phyloP scores from a whole-genome alignment of 352 stramenopile species.

The Phytopythium mirpurense region DNA sequence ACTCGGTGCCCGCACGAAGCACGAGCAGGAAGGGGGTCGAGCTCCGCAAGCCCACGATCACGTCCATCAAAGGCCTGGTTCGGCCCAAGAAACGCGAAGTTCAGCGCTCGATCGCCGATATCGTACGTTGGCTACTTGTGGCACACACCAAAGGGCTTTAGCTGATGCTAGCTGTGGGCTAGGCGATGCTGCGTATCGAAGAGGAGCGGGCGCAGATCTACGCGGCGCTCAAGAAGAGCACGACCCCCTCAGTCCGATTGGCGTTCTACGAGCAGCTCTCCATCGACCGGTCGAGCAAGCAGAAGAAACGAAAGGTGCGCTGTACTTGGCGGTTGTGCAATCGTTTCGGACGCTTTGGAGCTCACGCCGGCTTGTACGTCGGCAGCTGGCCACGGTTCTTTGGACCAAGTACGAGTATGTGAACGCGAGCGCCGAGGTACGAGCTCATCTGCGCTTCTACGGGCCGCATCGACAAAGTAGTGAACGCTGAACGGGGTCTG shows the following conservation, averaged over 20 bases:
- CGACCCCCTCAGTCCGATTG: constrained; percentile 23
- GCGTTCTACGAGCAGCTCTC: constrained; percentile 67
- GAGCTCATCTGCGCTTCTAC: neutral
- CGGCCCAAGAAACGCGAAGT: constrained; percentile 17
- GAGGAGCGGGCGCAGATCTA: constrained; percentile 52
- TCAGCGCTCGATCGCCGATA: constrained; percentile 21
- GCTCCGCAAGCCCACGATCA: constrained; percentile 13
- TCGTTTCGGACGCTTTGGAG: no score
- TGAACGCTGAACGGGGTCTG: neutral
- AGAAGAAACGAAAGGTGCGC: constrained; percentile 60
- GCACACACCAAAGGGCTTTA: neutral
- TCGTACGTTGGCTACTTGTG: constrained; percentile 15
- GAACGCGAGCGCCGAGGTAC: constrained; percentile 58
- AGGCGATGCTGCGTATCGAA: constrained; percentile 52
- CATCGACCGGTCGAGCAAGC: constrained; percentile 46
- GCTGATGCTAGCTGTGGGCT: neutral
- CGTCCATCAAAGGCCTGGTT: constrained; percentile 21
- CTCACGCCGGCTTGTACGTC: no score
- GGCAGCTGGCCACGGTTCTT: constrained; percentile 48
- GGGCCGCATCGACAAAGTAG: neutral
- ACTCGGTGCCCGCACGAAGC: constrained; percentile 22
- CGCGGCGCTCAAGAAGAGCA: constrained; percentile 45
- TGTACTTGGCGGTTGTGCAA: neutral
- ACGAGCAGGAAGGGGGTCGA: constrained; percentile 12
- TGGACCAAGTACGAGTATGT: constrained; percentile 58